A percentile compares a stretch with the other conserved stretches of the same genome.
These are phyloP conservation scores for Penicillium vulpinum DNA, from an alignment of 2,329 filamentous ascomycete genomes.

Conservation along the genomic window DNA sequence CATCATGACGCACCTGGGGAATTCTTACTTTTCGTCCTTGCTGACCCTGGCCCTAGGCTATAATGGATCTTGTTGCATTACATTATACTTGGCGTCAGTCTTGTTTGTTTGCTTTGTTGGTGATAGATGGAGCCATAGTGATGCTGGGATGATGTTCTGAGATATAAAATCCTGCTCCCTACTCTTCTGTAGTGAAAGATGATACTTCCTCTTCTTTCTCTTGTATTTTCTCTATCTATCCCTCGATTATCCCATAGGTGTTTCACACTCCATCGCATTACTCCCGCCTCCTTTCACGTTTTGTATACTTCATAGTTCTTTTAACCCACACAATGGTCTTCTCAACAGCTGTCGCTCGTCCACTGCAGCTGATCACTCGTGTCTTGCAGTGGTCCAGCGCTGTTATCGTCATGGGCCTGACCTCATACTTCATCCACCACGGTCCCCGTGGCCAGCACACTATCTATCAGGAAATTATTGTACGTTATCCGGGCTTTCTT, in stretches of 20 bases:
- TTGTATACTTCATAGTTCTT: neutral
- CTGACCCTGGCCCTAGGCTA: constrained; percentile 12
- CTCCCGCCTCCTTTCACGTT: neutral
- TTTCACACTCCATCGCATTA: neutral
- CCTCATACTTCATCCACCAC: constrained; percentile 21
- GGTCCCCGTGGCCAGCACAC: constrained; percentile 22
- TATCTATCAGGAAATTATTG: constrained; percentile 28
- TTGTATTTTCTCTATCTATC: neutral
- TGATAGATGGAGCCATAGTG: neutral
- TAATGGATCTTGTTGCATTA: constrained; percentile 7
- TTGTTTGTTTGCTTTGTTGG: constrained; percentile 15
- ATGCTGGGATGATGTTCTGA: neutral
- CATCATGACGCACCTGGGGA: constrained; percentile 36
- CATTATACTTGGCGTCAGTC: constrained; percentile 16
- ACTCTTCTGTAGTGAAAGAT: neutral
- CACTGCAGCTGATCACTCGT: constrained; percentile 31
- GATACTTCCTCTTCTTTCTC: neutral
- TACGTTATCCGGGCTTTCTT: neutral
- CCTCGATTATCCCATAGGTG: neutral
- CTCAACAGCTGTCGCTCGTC: constrained; percentile 29
- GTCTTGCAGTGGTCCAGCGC: constrained; percentile 24
- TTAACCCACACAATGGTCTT: constrained; percentile 20
- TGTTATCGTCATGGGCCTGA: constrained; percentile 27
- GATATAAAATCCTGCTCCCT: constrained; percentile 3
- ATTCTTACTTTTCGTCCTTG: constrained; percentile 9